phyloP scores from a whole-genome alignment of 2,329 filamentous ascomycete species.

The Dichotomopilus funicola region DNA sequence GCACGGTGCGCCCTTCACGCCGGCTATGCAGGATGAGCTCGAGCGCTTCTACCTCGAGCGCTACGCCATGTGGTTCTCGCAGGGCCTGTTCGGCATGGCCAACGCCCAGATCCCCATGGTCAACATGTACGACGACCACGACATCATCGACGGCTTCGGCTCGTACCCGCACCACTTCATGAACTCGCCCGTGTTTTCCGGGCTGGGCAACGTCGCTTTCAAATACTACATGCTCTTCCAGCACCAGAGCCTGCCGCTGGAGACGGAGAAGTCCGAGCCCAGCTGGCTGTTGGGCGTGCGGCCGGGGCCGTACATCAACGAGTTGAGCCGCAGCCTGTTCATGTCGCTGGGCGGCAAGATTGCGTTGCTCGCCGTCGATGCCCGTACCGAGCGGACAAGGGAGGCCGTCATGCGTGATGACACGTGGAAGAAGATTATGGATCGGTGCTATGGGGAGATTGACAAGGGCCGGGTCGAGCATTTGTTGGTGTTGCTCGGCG shows the following conservation, averaged over 20 bases:
- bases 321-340: conserved; percentile 79
- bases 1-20: conserved; percentile 67
- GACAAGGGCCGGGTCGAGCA: conserved; percentile 81
- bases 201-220: conserved; percentile 84
- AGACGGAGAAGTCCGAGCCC: conserved; percentile 76
- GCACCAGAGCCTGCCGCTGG: conserved; percentile 78
- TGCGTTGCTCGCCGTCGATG: conserved; percentile 80
- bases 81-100: conserved; percentile 87
- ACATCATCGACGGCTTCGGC: conserved; percentile 85
- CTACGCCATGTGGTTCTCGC: conserved; percentile 93
- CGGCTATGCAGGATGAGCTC: conserved; percentile 79
- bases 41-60: conserved; percentile 82
- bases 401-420: conserved; percentile 73
- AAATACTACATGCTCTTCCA: conserved; percentile 99
- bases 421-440: conserved; percentile 81
- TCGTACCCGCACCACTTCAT: conserved; percentile 92
- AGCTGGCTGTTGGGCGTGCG: conserved; percentile 80
- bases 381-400: conserved; percentile 80
- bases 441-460: conserved; percentile 76
- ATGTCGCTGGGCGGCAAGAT: conserved; percentile 74
- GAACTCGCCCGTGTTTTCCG: conserved; percentile 81
- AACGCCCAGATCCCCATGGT: conserved; percentile 96
- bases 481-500: conserved; percentile 76
- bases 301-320: conserved; percentile 84
- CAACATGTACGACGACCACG: conserved; percentile 96